Evolutionary conservation across 345 rosid genomes (phyloP).

Genomic region (Eucalyptus erythrocorys): DNA sequence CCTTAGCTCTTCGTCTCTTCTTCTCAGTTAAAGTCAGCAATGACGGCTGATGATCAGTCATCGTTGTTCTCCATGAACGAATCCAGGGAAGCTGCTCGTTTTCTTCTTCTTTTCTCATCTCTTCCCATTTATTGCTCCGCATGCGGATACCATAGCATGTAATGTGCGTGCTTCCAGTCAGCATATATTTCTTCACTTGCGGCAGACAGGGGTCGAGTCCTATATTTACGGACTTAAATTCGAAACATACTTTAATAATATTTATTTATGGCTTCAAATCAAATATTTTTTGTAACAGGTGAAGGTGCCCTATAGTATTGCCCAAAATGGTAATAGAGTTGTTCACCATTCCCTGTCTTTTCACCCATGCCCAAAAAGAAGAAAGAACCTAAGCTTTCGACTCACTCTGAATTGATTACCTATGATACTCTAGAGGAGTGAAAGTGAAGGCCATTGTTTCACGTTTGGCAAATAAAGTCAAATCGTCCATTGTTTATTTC

Average conservation of each 20-base stretch:
- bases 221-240: too few relatives aligned
- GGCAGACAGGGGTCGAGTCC: too few relatives aligned
- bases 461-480: neutral
- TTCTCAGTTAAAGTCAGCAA: neutral
- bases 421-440: neutral
- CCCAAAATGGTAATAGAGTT: neutral
- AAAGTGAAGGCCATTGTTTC: neutral
- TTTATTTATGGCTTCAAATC: too few relatives aligned
- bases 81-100: neutral
- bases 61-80: neutral
- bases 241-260: too few relatives aligned
- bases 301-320: neutral
- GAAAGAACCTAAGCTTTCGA: neutral
- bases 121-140: neutral
- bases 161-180: neutral
- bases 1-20: neutral
- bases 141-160: neutral
- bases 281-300: too few relatives aligned
- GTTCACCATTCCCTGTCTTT: neutral
- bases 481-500: neutral
- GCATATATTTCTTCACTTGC: too few relatives aligned
- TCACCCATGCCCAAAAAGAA: neutral
- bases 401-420: neutral
- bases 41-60: neutral
- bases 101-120: neutral